These are phyloP conservation scores for Boletus sensibilis DNA, from an alignment of 768 basidiomycete genomes.

Conservation along the genomic window DNA sequence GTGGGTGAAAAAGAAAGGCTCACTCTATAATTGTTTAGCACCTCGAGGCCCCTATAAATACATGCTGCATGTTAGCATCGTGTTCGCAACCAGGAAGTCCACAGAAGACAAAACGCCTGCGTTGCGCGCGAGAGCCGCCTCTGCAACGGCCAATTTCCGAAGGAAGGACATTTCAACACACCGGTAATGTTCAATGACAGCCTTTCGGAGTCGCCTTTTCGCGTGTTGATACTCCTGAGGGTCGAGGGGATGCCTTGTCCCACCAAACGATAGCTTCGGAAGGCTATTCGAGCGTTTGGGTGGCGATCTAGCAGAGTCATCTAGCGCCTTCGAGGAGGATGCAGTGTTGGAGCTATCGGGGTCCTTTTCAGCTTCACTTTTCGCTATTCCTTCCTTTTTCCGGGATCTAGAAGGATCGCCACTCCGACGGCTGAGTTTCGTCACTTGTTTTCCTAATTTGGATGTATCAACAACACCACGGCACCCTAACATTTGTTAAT, in stretches of 20 bases:
- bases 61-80: conserved; percentile 3
- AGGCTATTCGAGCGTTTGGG: conserved; percentile 1
- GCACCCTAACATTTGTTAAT: not conserved
- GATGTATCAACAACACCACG: not conserved
- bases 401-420: not conserved
- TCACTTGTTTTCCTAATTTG: not conserved
- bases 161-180: conserved; percentile 22
- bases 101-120: not conserved
- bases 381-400: not conserved
- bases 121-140: not conserved
- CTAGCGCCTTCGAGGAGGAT: not conserved
- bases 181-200: conserved; percentile 81
- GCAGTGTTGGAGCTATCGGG: not conserved
- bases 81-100: not conserved
- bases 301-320: not conserved
- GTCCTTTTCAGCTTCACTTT: not conserved
- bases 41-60: conserved; percentile 62
- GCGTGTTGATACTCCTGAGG: conserved; percentile 81
- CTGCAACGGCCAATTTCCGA: not conserved
- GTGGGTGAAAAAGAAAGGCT: not conserved
- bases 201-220: conserved; percentile 79
- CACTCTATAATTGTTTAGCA: conserved; percentile 87
- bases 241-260: conserved; percentile 37
- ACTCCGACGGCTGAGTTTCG: not conserved
- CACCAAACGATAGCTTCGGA: not conserved